Conservation (phyloP, 805 yeast species). For the Lachancea lanzarotensis region DNA sequence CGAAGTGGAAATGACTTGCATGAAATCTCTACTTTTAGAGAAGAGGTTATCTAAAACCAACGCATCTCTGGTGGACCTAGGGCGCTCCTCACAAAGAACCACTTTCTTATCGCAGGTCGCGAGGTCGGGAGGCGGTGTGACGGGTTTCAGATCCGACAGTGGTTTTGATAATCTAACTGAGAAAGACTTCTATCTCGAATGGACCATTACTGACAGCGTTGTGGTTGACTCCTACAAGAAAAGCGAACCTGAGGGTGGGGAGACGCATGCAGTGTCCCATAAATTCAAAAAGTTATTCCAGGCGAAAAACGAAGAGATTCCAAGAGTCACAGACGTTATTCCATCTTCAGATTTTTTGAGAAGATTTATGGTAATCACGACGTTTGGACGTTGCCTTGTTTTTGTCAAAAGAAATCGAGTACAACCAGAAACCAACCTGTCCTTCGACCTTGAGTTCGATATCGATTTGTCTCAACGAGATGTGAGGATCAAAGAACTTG, state of each 20-base stretch:
- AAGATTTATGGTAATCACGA: constrained; percentile 52
- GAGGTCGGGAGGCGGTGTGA: constrained; percentile 38
- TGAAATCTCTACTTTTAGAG: constrained; percentile 46
- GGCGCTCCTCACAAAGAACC: constrained; percentile 38
- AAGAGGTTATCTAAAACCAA: constrained; percentile 38
- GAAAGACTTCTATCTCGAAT: constrained; percentile 26
- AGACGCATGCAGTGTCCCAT: constrained; percentile 16
- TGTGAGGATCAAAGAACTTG: constrained; percentile 52
- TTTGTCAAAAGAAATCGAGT: constrained; percentile 39
- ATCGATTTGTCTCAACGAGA: constrained; percentile 48
- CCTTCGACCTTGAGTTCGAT: constrained; percentile 45
- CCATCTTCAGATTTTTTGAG: constrained; percentile 35
- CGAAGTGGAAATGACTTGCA: constrained; percentile 41
- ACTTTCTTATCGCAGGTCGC: constrained; percentile 40
- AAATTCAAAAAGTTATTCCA: constrained; percentile 27
- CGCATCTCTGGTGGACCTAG: constrained; percentile 54
- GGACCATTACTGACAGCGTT: constrained; percentile 16
- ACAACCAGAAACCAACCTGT: constrained; percentile 27
- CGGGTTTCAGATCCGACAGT: constrained; percentile 36
- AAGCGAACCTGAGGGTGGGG: constrained; percentile 3
- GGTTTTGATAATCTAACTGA: constrained; percentile 22
- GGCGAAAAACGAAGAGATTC: constrained; percentile 11
- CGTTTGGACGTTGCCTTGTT: constrained; percentile 55
- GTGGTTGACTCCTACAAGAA: constrained; percentile 17
- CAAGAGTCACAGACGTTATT: constrained; percentile 6